Percentiles rank a stretch among this genome's conserved stretches.
These are phyloP conservation scores for Aspergillus sergii DNA, from an alignment of 2,329 filamentous ascomycete genomes.

Conservation along the genomic window DNA sequence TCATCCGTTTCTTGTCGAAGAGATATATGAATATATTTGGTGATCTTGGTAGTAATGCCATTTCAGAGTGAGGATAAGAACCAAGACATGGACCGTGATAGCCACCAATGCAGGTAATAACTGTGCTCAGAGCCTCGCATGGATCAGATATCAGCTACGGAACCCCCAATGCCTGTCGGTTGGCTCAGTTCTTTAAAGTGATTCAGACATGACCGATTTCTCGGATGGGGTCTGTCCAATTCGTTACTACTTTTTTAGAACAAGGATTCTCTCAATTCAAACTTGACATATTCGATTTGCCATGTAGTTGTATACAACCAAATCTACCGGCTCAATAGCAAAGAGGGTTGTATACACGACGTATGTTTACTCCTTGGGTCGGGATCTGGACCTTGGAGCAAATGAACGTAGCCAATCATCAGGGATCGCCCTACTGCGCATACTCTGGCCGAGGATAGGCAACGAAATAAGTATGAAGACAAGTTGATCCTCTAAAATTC, in stretches of 20 bases:
- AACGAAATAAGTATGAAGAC: not conserved
- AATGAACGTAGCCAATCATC: not conserved
- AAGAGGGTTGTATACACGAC: not conserved
- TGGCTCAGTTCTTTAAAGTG: not conserved
- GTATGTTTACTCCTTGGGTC: not conserved
- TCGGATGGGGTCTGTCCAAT: not conserved
- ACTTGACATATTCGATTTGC: not conserved
- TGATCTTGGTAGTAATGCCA: not conserved
- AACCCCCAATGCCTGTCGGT: not conserved
- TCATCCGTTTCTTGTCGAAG: not conserved
- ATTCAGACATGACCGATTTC: not conserved
- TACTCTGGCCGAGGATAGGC: not conserved
- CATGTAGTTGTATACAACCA: not conserved
- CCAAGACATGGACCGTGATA: not conserved
- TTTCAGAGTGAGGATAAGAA: not conserved
- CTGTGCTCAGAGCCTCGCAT: not conserved
- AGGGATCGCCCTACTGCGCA: not conserved
- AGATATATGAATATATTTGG: not conserved
- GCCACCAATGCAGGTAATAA: not conserved
- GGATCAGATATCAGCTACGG: not conserved
- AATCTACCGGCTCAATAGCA: not conserved
- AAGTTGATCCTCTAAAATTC: constrained; percentile 11
- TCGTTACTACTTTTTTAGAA: not conserved
- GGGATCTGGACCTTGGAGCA: not conserved
- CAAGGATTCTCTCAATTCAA: not conserved